phyloP scores from a whole-genome alignment of 768 basidiomycete species.

The Lactarius quietus region DNA sequence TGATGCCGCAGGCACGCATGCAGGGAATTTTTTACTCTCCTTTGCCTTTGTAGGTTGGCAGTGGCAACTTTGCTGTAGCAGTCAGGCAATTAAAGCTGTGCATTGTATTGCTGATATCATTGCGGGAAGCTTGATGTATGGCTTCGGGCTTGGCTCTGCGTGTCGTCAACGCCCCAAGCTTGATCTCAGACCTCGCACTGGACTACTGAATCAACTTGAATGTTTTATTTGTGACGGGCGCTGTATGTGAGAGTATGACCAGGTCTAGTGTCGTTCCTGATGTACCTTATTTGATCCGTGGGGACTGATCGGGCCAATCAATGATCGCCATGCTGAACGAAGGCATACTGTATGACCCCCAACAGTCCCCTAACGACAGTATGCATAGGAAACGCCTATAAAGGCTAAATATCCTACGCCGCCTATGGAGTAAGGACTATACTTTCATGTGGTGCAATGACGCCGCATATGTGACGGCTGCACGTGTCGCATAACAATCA shows the following conservation, averaged over 20 bases:
- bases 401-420: background rate
- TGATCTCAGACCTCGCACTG: too few species aligned
- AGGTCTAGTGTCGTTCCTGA: background rate
- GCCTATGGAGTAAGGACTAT: background rate
- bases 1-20: too few species aligned
- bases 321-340: background rate
- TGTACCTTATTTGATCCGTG: background rate
- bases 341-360: background rate
- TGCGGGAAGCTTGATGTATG: too few species aligned
- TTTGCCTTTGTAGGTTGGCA: too few species aligned
- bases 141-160: too few species aligned
- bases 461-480: background rate
- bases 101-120: too few species aligned
- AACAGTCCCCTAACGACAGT: background rate
- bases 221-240: background rate
- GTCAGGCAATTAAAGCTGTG: too few species aligned
- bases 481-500: background rate
- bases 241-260: background rate
- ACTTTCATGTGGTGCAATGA: background rate
- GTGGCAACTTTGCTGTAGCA: too few species aligned
- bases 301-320: background rate
- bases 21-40: too few species aligned
- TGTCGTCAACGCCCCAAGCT: too few species aligned
- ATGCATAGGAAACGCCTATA: background rate
- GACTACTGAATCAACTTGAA: too few species aligned